Evolutionary conservation across 2,329 filamentous ascomycete genomes (phyloP).

Genomic region (Hypoxylon sp.): DNA sequence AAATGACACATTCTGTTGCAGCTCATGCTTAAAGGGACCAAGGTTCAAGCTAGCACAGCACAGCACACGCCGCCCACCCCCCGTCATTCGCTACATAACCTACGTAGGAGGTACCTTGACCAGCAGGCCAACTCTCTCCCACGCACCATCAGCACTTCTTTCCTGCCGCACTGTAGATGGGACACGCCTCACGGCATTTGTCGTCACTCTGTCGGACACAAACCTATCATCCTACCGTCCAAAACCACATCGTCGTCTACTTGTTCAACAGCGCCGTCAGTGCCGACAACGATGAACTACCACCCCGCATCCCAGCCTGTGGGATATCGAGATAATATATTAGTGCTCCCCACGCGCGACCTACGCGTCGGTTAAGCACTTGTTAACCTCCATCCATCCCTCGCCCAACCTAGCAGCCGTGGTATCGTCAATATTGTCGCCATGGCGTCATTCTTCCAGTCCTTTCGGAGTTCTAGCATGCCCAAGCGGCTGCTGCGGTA

Average conservation of each 20-base stretch:
- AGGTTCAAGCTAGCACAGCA: constrained; percentile 16
- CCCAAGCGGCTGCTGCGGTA: constrained; percentile 91
- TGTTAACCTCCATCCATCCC: constrained; percentile 12
- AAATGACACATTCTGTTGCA: constrained; percentile 44
- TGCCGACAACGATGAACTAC: constrained; percentile 50
- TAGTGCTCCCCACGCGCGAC: constrained; percentile 45
- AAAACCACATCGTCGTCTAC: neutral
- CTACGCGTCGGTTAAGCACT: constrained; percentile 43
- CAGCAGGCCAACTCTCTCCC: neutral
- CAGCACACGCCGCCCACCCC: constrained; percentile 6
- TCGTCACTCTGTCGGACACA: constrained; percentile 15
- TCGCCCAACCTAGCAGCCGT: constrained; percentile 13
- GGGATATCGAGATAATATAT: constrained; percentile 50
- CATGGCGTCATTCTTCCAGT: constrained; percentile 81
- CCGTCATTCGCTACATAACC: constrained; percentile 5
- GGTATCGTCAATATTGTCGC: constrained; percentile 39
- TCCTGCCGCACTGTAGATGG: constrained; percentile 12
- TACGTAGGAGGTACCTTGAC: constrained; percentile 15
- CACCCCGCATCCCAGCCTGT: constrained; percentile 50
- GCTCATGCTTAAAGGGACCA: constrained; percentile 29
- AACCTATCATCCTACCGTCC: constrained; percentile 19
- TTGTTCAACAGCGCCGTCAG: constrained; percentile 33
- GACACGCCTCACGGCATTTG: constrained; percentile 18
- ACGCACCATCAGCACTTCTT: constrained; percentile 19
- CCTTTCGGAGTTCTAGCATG: constrained; percentile 76